A percentile compares a stretch with the other conserved stretches of the same genome.
These are phyloP conservation scores for Syzygium jambos DNA, from an alignment of 345 rosid genomes.

Conservation along the genomic window DNA sequence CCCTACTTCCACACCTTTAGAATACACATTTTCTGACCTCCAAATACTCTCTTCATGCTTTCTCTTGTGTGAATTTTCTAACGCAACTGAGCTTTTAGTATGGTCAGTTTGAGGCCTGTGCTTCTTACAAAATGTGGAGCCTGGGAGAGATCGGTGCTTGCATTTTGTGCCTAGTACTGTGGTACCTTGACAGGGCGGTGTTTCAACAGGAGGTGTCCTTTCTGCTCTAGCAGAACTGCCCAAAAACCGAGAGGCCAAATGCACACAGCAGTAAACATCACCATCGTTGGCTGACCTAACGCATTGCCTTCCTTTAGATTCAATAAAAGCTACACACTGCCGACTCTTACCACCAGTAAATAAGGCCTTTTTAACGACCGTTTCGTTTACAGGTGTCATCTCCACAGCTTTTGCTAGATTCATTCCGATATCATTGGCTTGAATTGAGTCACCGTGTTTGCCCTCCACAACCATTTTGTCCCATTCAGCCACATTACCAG, in stretches of 20 bases:
- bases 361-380: conserved; percentile 24
- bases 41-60: conserved; percentile 37
- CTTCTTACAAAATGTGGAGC: conserved; percentile 77
- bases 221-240: conserved; percentile 51
- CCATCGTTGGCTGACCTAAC: conserved; percentile 99
- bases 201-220: conserved; percentile 39
- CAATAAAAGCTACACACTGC: conserved; percentile 88
- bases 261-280: conserved; percentile 95
- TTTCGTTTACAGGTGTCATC: conserved; percentile 26
- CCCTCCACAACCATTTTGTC: conserved; percentile 64
- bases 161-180: conserved; percentile 95
- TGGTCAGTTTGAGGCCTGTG: conserved; percentile 58
- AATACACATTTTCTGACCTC: conserved; percentile 25
- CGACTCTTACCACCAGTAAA: conserved; percentile 62
- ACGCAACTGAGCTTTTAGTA: conserved; percentile 10
- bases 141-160: conserved; percentile 88
- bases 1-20: conserved; percentile 41
- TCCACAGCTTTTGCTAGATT: conserved; percentile 23
- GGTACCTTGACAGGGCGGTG: conserved; percentile 84
- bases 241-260: conserved; percentile 87
- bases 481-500: conserved; percentile 52
- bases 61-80: conserved; percentile 36
- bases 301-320: conserved; percentile 92
- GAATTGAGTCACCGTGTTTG: conserved; percentile 24
- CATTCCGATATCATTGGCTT: conserved; percentile 16